Base-by-base conservation (phyloP, 2,329 filamentous ascomycete genomes). In the Fusarium xyrophilum region DNA sequence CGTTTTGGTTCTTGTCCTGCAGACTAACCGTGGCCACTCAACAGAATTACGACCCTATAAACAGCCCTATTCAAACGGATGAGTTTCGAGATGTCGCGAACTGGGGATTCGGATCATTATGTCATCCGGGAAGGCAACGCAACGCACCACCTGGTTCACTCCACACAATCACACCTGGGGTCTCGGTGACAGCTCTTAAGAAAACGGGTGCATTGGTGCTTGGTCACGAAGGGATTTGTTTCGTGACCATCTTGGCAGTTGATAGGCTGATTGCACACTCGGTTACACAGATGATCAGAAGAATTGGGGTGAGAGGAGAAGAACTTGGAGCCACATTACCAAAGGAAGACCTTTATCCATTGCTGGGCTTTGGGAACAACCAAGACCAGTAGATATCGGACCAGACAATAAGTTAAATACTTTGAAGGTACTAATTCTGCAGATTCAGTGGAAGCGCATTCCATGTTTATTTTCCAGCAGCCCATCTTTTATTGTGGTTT, bases 101-200 rank as follows among this genome's bases (percentile, higher is more conserved):
- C 13, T 65, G 53, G 46, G 60, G 60, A 17, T 3, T 46, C 4
- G 17, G 46, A 1, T 19, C 40, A 17, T 33, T 65, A 2, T 64
- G 60, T 23, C 30, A 38, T 11, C 14, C n/a, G n/a, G 33, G 51
- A 4, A 30, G 19, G 9, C 59, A 65, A 9, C 59, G 36, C 6
- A 25, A n/a, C n/a, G n/a, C n/a, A n/a, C n/a, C n/a, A n/a, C 60
- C 19, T 48, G 12, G 23, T 38, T 53, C 3, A 53, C 11, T 23
- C 52, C 62, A 12, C 53, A 53, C 5, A 59, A 59, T n/a, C 28
- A 40, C 4, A 43, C 30, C 17, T 58, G 60, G 44, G 33, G 6
- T 23, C 1, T 4, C 6, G 25, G 12, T 13, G 7, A 40, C 1
- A 6, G 7, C 10, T 40, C 53, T 35, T 54, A 17, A 54, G 15